phyloP scores from a whole-genome alignment of 768 basidiomycete species.

The Stropharia rugosoannulata region DNA sequence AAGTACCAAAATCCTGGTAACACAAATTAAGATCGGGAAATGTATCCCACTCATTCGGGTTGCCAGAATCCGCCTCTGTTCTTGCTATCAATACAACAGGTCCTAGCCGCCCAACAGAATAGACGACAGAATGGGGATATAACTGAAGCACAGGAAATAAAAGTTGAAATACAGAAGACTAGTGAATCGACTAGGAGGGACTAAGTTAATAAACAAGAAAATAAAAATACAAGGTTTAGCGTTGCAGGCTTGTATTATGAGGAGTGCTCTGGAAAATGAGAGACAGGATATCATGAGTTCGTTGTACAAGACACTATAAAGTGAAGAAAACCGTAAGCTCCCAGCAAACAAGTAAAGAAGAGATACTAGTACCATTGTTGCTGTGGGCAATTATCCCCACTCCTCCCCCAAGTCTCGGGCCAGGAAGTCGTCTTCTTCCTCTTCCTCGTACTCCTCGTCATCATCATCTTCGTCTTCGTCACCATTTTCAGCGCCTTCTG shows the following conservation, averaged over 20 bases:
- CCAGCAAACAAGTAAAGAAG: background rate
- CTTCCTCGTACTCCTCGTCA: conserved; percentile 50
- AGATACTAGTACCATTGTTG: background rate
- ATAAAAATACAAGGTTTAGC: conserved; percentile 5
- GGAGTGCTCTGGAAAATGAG: background rate
- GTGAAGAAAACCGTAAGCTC: background rate
- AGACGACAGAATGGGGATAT: background rate
- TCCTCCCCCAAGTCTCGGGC: conserved; percentile 79
- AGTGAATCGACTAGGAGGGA: background rate
- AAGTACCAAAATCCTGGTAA: background rate
- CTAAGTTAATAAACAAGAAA: conserved; percentile 7
- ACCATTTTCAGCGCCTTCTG: conserved; percentile 22
- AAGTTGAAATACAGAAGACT: background rate
- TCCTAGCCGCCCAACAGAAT: background rate
- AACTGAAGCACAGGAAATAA: background rate
- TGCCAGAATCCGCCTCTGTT: background rate
- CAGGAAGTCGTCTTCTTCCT: conserved; percentile 75
- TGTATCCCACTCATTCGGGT: conserved; percentile 6
- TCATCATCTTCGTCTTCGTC: conserved; percentile 36
- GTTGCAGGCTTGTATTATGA: background rate
- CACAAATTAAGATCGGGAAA: background rate
- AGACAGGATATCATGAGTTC: background rate
- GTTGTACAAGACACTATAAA: background rate
- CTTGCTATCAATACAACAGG: conserved; percentile 3
- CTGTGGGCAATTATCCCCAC: conserved; percentile 53